A percentile compares a stretch with the other conserved stretches of the same genome.
phyloP scores from a whole-genome alignment of 2,329 filamentous ascomycete species.

The Phialocephala subalpina region DNA sequence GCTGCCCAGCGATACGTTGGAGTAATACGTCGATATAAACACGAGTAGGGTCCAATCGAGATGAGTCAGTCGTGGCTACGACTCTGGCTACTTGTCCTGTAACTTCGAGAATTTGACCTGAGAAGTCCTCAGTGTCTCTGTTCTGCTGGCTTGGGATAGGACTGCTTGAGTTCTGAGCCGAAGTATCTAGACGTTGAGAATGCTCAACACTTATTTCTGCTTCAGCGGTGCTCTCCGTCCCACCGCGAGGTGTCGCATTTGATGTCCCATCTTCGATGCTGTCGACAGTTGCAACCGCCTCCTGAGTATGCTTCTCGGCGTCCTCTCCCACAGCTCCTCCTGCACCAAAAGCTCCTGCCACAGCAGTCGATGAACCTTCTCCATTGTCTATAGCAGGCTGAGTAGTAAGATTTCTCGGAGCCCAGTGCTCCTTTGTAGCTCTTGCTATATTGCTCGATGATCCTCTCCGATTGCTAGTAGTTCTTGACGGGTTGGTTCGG shows the following conservation, averaged over 20 bases:
- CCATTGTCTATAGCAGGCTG: not conserved
- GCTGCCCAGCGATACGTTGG: too few species aligned
- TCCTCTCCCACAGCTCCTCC: not conserved
- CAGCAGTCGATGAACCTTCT: not conserved
- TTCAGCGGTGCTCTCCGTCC: too few species aligned
- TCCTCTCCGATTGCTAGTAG: not conserved
- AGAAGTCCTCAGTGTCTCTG: too few species aligned
- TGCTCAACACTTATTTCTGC: too few species aligned
- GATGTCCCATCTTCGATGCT: too few species aligned
- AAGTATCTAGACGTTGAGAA: not conserved
- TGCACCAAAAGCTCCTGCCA: not conserved
- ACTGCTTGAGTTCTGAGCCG: not conserved
- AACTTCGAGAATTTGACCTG: too few species aligned
- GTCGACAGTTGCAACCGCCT: not conserved
- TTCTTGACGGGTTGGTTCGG: not conserved
- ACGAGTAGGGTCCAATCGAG: too few species aligned
- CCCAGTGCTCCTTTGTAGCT: not conserved
- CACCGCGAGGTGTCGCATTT: too few species aligned
- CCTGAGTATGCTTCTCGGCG: not conserved
- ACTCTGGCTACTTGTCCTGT: too few species aligned
- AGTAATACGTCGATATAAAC: too few species aligned
- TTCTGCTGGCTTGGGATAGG: not conserved
- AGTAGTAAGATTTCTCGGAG: not conserved
- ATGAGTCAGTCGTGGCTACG: too few species aligned
- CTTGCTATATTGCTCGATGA: not conserved